phyloP scores from a whole-genome alignment of 2,329 filamentous ascomycete species.

The Aureobasidium sp. region DNA sequence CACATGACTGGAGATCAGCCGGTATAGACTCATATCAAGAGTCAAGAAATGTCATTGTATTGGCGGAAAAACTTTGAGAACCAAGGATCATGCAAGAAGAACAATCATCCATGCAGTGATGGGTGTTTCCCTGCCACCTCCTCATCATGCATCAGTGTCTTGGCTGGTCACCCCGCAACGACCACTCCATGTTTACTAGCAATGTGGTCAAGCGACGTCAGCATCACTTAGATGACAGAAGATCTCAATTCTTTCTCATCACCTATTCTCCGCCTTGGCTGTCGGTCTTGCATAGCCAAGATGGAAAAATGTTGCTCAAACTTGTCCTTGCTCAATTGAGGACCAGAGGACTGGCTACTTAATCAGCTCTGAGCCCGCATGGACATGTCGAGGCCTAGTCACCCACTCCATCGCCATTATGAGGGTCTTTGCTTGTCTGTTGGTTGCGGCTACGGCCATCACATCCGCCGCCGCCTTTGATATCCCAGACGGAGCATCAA shows the following conservation, averaged over 20 bases:
- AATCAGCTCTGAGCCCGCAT: background rate
- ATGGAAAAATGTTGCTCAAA: conserved; percentile 1
- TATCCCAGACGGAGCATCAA: background rate
- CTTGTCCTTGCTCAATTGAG: background rate
- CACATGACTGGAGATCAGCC: background rate
- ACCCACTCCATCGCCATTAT: background rate
- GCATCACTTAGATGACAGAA: background rate
- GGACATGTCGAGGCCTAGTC: no score
- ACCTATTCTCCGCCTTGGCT: conserved; percentile 1
- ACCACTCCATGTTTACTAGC: background rate
- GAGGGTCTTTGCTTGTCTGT: background rate
- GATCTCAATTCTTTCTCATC: background rate
- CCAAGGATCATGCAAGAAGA: background rate
- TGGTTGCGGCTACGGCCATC: background rate
- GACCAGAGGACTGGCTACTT: background rate
- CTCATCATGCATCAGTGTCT: conserved; percentile 4
- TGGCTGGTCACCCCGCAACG: conserved; percentile 4
- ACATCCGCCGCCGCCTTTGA: background rate
- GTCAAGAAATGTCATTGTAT: background rate
- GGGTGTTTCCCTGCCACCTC: background rate
- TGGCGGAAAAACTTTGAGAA: conserved; percentile 1
- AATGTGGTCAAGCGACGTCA: background rate
- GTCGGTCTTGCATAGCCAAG: conserved; percentile 9
- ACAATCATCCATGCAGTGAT: background rate
- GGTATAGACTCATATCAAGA: background rate